Percentiles rank a stretch among this genome's conserved stretches.
phyloP scores from a whole-genome alignment of 2,329 filamentous ascomycete species.

The Exophiala lecanii-corni region DNA sequence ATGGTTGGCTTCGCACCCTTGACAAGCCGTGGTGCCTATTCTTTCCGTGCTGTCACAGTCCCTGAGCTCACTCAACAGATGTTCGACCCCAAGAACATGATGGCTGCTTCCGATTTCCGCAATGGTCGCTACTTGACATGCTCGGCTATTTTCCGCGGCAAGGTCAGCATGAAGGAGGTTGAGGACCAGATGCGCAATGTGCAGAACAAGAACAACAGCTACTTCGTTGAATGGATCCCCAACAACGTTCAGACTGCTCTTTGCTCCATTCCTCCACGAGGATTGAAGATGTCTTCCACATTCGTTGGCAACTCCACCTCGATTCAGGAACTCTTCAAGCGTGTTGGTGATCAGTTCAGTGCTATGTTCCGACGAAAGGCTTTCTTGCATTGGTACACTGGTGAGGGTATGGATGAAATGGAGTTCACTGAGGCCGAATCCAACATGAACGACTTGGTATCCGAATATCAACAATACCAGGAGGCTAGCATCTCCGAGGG shows the following conservation, averaged over 20 bases:
- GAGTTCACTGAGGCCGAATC: conserved; percentile 99
- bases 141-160: conserved; percentile 99
- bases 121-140: conserved; percentile 99
- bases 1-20: conserved; percentile 99
- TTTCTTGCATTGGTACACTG: conserved; percentile 99
- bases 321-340: conserved; percentile 99
- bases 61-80: conserved; percentile 99
- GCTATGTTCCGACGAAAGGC: conserved; percentile 99
- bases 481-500: conserved; percentile 96
- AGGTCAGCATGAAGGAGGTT: conserved; percentile 99
- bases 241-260: conserved; percentile 99
- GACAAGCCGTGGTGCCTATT: conserved; percentile 85
- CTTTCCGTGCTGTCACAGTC: conserved; percentile 95
- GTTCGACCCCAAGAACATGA: conserved; percentile 99
- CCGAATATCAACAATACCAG: conserved; percentile 99
- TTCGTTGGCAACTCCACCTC: conserved; percentile 99
- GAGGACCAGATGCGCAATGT: conserved; percentile 99
- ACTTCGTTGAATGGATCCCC: conserved; percentile 99
- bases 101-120: conserved; percentile 99
- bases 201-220: conserved; percentile 98
- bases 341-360: conserved; percentile 98
- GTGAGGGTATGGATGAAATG: conserved; percentile 99
- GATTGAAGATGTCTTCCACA: conserved; percentile 98
- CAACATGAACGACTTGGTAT: conserved; percentile 99
- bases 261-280: conserved; percentile 95